Conservation (phyloP, 148 eudicot genomes). For the Beta vulgaris region DNA sequence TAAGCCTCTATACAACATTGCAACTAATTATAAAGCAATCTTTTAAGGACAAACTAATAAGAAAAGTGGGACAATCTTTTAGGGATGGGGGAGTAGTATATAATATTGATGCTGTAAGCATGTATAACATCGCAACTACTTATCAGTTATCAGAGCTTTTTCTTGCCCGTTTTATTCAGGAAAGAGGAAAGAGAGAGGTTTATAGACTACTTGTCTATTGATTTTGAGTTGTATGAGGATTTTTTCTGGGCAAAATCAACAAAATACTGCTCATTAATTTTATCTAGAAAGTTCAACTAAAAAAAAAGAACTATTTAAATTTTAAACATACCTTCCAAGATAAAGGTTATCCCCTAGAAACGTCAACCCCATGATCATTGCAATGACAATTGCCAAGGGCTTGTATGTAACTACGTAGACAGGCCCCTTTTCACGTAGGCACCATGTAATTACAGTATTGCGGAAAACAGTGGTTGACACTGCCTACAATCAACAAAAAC, state of each 20-base stretch:
- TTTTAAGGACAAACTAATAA: too few species aligned
- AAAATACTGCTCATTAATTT: too few species aligned
- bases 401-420: conserved; percentile 49
- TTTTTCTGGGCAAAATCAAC: too few species aligned
- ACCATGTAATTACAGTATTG: conserved; percentile 41
- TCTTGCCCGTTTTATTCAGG: too few species aligned
- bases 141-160: too few species aligned
- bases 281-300: neutral
- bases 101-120: too few species aligned
- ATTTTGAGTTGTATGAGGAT: too few species aligned
- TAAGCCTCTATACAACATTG: neutral
- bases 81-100: too few species aligned
- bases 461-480: conserved; percentile 30
- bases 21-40: neutral
- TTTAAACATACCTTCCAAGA: conserved; percentile 45
- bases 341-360: conserved; percentile 48
- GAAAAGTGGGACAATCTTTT: too few species aligned
- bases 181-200: too few species aligned
- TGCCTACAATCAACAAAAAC: conserved; percentile 28
- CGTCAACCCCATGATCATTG: conserved; percentile 40
- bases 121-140: too few species aligned
- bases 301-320: neutral
- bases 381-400: conserved; percentile 48
- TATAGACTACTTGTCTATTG: too few species aligned
- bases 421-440: conserved; percentile 41